Evolutionary conservation across 352 stramenopile genomes (phyloP), one percentile per base, ranked within the genome.

Genomic region (Globisporangium yorkense): DNA sequence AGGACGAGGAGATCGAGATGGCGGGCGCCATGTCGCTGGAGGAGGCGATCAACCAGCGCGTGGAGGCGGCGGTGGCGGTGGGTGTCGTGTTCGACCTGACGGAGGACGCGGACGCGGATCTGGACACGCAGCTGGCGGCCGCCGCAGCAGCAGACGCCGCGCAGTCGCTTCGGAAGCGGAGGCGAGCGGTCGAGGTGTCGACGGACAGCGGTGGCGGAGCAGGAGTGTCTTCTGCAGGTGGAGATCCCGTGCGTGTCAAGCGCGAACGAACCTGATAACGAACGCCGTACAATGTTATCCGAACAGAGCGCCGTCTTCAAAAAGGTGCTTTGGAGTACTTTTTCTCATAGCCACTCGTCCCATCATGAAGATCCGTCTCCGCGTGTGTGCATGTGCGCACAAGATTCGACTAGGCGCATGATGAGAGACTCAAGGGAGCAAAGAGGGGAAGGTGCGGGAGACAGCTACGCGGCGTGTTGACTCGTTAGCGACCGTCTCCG

Each of bases 1-100:
- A 69, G 40, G 71, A 63, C 58, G 77, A 88, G 33, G 79, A 86
- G 57, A 87, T 92, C 39, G 66, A 85, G 41, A 87, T 92, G 52
- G 74, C 81, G 31, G 77, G 67, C 12, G 72, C 75, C 58, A 88
- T 88, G 77, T 87, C 81, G 50, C 70, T 91, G 7, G 81, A 91
- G 40, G 75, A 92, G 56, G 69, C 77, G 29, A 89, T 89, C 65
- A 85, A 77, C 45, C 66, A 68, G 54, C 77, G 78, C 27, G 66
- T 88, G 13, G 61, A 83, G 56, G 68, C 64, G 24, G 81, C 81
- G 3, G 64, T 63, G 9, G 77, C 75, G 29, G 67, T 75, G 49
- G 81, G 81, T 13, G 66, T 82, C 44, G 70, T 89, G 8, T 80
- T 92, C 48, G 79, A 92, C 56, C 67, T 92, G 21, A 89, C 79